Evolutionary conservation across 2,329 filamentous ascomycete species (phyloP), one percentile per base, ranked within the genome.

Genomic region (Hymenoscyphus albidus): DNA sequence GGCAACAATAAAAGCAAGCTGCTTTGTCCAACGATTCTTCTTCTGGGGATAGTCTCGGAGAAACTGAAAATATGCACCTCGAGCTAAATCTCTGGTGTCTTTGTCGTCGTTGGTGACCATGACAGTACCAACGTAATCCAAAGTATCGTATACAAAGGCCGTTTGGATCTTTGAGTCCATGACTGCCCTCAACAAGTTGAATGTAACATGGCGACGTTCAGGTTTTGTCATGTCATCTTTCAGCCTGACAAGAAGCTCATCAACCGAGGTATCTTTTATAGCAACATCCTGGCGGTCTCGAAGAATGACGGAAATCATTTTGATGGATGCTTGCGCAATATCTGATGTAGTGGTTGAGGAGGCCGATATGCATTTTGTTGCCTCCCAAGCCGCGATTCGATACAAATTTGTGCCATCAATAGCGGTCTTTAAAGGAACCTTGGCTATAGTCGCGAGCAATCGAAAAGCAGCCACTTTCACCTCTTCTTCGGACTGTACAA

Each of bases 21-120:
- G 94, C 75, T 96, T 96, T 48, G 86, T 84, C 88, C 95, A 96
- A 14, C 95, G 85, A 68, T 88, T 90, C 77, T 93, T 93, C 72
- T 90, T 92, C 76, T 98, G 95, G 0, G 95, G 94, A 74, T 97
- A 99, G 62, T 97, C 93, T 69, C 93, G 87, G 63, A 99, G 80
- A 78, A 99, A 99, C 70, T 97, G 92, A 76, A 97, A 90, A 77
- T 96, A 99, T 14, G 92, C 90, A 22, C 92, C 92, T 64, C 95
- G 85, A 14, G 94, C 93, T 44, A 96, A 82, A 75, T 97, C 92
- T 61, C 95, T 86, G 2, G 94, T 94, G 69, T 90, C 88, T 70
- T 90, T 90, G 70, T 96, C 93, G 68, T 97, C 92, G 74, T 98
- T 98, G 56, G 91, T 97, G 64, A 99, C 90, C 93, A 98, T 98